Evolutionary conservation across 1,284 basidiomycete genomes (phyloP).

Genomic region (Trichosporon faecale): DNA sequence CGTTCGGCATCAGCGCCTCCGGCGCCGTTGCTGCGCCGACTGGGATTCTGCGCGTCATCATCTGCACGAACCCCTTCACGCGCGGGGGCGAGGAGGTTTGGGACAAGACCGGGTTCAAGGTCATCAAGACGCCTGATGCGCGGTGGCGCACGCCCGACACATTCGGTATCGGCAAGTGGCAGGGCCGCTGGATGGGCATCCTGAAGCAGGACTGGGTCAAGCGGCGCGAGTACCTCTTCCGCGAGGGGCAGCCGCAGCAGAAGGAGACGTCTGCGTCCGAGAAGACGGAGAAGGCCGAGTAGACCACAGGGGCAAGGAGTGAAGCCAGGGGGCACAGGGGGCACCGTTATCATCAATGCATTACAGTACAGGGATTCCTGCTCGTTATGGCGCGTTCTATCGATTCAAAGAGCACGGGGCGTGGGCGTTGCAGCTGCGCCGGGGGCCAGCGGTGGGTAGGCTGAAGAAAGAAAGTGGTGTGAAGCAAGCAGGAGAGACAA

Average conservation of each 20-base stretch:
- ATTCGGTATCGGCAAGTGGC: constrained; percentile 22
- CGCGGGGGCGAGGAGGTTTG: constrained; percentile 50
- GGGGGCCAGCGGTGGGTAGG: no score
- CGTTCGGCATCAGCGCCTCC: constrained; percentile 53
- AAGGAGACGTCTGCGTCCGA: background rate
- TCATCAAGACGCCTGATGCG: background rate
- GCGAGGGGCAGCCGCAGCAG: constrained; percentile 8
- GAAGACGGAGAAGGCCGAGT: background rate
- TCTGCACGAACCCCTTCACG: constrained; percentile 59
- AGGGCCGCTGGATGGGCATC: constrained; percentile 27
- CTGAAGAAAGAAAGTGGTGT: background rate
- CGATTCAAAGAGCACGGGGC: no score
- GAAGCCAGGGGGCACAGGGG: background rate
- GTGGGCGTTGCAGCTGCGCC: no score
- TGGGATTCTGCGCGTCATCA: constrained; percentile 49
- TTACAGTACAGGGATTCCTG: constrained; percentile 10
- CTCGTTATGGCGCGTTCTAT: constrained; percentile 8
- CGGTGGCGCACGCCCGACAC: constrained; percentile 1
- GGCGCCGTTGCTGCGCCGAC: background rate
- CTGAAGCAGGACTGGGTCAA: constrained; percentile 9
- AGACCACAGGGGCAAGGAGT: background rate
- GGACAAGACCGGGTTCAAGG: constrained; percentile 57
- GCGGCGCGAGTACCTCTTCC: constrained; percentile 4
- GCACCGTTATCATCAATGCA: background rate
- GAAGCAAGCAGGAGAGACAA: background rate